phyloP scores from a whole-genome alignment of 2,329 filamentous ascomycete species.

The Apiospora sp. region DNA sequence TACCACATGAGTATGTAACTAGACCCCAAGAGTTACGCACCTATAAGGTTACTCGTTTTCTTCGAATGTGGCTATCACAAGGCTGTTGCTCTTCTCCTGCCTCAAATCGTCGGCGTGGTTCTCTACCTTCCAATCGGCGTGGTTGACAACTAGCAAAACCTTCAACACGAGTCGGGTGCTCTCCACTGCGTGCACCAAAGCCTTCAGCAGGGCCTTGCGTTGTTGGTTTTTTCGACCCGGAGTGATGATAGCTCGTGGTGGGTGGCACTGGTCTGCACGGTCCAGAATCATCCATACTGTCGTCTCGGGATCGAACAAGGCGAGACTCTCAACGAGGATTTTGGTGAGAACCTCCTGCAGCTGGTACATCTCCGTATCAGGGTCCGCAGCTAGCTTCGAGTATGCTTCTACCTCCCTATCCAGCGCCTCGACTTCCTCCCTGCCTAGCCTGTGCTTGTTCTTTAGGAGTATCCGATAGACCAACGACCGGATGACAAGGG shows the following conservation, averaged over 20 bases:
- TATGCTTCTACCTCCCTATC: not conserved
- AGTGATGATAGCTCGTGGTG: not conserved
- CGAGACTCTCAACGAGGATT: not conserved
- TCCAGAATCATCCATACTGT: conserved; percentile 22
- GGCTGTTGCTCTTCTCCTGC: not conserved
- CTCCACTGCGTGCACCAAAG: not conserved
- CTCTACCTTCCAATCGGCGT: not conserved
- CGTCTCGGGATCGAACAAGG: conserved; percentile 6
- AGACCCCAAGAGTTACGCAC: no score
- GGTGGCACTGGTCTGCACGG: conserved; percentile 13
- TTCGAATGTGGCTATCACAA: not conserved
- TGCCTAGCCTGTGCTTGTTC: not conserved
- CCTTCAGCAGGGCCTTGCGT: not conserved
- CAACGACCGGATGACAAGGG: not conserved
- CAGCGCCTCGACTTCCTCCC: not conserved
- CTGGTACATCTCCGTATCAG: not conserved
- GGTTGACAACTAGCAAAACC: not conserved
- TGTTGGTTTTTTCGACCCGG: not conserved
- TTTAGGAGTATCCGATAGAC: not conserved
- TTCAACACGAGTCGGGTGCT: not conserved
- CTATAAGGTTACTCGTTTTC: no score
- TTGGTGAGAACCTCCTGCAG: not conserved
- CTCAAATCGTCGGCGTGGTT: not conserved
- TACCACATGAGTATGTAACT: no score
- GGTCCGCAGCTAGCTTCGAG: not conserved